phyloP scores from a whole-genome alignment of 1,139 yeast genomes.

The Torulaspora globosa region DNA sequence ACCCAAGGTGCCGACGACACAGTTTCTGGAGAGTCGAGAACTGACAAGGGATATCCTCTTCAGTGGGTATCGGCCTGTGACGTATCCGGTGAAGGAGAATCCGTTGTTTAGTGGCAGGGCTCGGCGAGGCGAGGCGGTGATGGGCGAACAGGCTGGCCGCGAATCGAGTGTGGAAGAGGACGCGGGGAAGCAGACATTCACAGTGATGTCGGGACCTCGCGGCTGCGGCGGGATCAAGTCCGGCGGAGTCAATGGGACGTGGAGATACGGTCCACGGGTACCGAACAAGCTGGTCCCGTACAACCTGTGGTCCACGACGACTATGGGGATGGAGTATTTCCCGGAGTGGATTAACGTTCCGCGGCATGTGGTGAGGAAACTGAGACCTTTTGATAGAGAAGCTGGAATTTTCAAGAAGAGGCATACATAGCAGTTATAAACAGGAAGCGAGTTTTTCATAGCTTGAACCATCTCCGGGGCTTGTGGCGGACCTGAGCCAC shows the following conservation, averaged over 20 bases:
- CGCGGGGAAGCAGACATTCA: slow-evolving; percentile 4
- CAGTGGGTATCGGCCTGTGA: slow-evolving; percentile 35
- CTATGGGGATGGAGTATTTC: slow-evolving; percentile 34
- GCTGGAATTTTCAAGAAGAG: slow-evolving; percentile 5
- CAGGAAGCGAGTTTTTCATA: slow-evolving; percentile 3
- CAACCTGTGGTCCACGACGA: slow-evolving; percentile 30
- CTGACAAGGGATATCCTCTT: slow-evolving; percentile 32
- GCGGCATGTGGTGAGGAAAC: slow-evolving; percentile 20
- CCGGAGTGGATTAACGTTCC: slow-evolving; percentile 36
- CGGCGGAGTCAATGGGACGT: slow-evolving; percentile 33
- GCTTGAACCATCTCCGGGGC: slow-evolving; percentile 15
- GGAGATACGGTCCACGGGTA: slow-evolving; percentile 29
- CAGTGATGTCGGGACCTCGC: slow-evolving; percentile 22
- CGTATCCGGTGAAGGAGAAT: slow-evolving; percentile 34
- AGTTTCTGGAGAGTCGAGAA: slow-evolving; percentile 28
- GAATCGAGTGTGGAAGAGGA: slow-evolving; percentile 7
- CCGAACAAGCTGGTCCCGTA: slow-evolving; percentile 27
- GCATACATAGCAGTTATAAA: background rate
- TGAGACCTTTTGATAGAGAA: slow-evolving; percentile 30
- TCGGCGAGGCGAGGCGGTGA: slow-evolving; percentile 9
- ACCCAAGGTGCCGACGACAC: slow-evolving; percentile 36
- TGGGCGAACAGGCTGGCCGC: background rate
- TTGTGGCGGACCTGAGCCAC: slow-evolving; percentile 35
- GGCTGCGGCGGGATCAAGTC: slow-evolving; percentile 32
- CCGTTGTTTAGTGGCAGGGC: slow-evolving; percentile 27